These are phyloP conservation scores for Tylopilus sp. DNA, from an alignment of 768 basidiomycete genomes.

Conservation along the genomic window DNA sequence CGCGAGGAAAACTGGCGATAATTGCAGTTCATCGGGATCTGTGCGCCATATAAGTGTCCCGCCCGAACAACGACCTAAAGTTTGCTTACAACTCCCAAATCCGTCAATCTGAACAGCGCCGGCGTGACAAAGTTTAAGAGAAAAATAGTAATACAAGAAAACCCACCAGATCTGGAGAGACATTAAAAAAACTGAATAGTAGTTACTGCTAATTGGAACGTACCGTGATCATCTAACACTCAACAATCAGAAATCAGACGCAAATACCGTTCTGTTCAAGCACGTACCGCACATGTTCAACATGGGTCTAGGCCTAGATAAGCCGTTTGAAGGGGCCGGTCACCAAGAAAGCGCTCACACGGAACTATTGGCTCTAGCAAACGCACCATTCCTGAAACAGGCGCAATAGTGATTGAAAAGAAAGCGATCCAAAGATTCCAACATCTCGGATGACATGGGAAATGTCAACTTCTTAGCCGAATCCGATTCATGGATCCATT, in stretches of 20 bases:
- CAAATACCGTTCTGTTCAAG: neutral
- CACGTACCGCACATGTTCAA: slow-evolving; percentile 77
- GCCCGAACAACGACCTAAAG: neutral
- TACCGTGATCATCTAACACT: slow-evolving; percentile 75
- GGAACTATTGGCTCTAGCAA: slow-evolving; percentile 84
- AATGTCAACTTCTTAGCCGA: slow-evolving; percentile 54
- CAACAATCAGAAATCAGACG: neutral
- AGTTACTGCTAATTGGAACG: slow-evolving; percentile 15
- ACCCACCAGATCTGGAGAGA: slow-evolving; percentile 44
- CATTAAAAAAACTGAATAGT: slow-evolving; percentile 6
- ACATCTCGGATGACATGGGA: slow-evolving; percentile 69
- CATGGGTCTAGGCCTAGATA: slow-evolving; percentile 62
- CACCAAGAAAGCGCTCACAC: slow-evolving; percentile 53
- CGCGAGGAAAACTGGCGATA: slow-evolving; percentile 68
- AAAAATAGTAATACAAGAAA: neutral
- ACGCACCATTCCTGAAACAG: slow-evolving; percentile 81
- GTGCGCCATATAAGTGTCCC: slow-evolving; percentile 1
- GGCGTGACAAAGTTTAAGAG: slow-evolving; percentile 1
- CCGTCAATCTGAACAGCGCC: slow-evolving; percentile 66
- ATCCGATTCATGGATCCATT: slow-evolving; percentile 69
- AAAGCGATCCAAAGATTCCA: slow-evolving; percentile 75
- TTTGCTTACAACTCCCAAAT: slow-evolving; percentile 71
- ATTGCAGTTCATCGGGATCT: slow-evolving; percentile 83
- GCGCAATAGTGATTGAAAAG: slow-evolving; percentile 92
- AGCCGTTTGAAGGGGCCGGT: neutral